Percentiles rank a stretch among this genome's conserved stretches.
phyloP scores from a whole-genome alignment of 1,139 yeast genomes.

The Hyphopichia pseudoburtonii region DNA sequence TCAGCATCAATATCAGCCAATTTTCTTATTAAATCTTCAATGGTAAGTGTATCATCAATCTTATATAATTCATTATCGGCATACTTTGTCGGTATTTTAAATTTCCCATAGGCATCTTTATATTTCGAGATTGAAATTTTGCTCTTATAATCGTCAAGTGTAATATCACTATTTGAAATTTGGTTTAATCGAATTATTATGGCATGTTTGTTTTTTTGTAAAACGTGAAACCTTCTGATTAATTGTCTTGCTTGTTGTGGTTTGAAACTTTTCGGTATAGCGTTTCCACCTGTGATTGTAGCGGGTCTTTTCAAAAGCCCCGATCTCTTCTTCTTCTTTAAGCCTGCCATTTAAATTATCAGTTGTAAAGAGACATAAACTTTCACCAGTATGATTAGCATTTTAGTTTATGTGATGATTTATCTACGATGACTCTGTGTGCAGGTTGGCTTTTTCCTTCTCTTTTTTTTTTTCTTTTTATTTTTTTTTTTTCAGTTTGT shows the following conservation, averaged over 20 bases:
- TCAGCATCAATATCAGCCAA: conserved; percentile 62
- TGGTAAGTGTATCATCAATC: conserved; percentile 17
- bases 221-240: conserved; percentile 66
- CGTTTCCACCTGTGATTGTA: conserved; percentile 30
- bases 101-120: conserved; percentile 7
- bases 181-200: conserved; percentile 28
- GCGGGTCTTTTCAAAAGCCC: conserved; percentile 24
- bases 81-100: conserved; percentile 9
- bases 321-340: conserved; percentile 6
- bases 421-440: neutral
- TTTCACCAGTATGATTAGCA: neutral
- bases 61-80: conserved; percentile 17
- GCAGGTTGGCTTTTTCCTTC: neutral
- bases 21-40: conserved; percentile 19
- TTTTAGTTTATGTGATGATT: no score
- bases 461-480: neutral
- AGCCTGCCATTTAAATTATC: neutral
- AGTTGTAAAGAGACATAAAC: no score
- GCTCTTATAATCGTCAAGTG: conserved; percentile 24
- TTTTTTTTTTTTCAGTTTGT: neutral
- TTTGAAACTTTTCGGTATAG: conserved; percentile 43
- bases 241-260: conserved; percentile 67
- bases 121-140: conserved; percentile 8
- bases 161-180: conserved; percentile 15
- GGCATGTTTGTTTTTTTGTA: conserved; percentile 50